These are phyloP conservation scores for Hypomontagnella monticulosa DNA, from an alignment of 495 filamentous ascomycete species.

Conservation along the genomic window DNA sequence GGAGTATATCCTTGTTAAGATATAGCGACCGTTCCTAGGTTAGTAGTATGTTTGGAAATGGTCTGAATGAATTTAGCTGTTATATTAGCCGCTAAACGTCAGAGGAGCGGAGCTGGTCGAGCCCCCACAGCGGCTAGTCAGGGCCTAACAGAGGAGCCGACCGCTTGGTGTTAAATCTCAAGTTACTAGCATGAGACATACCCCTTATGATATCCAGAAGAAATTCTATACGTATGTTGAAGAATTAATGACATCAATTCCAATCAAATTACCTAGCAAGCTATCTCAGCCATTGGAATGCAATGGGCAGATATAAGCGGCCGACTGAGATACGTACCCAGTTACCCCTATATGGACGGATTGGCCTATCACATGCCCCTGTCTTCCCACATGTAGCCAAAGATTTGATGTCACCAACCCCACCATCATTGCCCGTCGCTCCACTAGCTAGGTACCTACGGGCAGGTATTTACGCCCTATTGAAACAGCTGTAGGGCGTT, in stretches of 20 bases:
- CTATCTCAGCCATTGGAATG: background rate
- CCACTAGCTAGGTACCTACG: background rate
- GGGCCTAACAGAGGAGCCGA: background rate
- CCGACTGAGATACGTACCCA: background rate
- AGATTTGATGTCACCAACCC: slow-evolving; percentile 13
- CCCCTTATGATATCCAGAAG: background rate
- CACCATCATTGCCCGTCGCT: background rate
- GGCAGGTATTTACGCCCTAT: slow-evolving; percentile 11
- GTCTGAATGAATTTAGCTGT: slow-evolving; percentile 9
- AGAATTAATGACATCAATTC: too few species aligned
- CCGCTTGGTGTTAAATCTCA: background rate
- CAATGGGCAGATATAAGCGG: background rate
- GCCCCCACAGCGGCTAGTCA: slow-evolving; percentile 28
- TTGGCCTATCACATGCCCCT: slow-evolving; percentile 26
- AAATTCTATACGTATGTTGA: background rate
- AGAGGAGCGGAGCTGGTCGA: slow-evolving; percentile 38
- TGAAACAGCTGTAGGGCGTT: slow-evolving; percentile 7
- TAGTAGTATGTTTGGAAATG: background rate
- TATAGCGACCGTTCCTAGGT: background rate
- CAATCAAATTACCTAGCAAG: too few species aligned
- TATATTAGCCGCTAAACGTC: slow-evolving; percentile 27
- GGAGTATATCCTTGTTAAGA: background rate
- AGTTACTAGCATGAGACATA: background rate
- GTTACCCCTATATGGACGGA: background rate
- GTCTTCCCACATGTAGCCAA: slow-evolving; percentile 33